Percentiles rank a stretch among this genome's conserved stretches.
Conservation (phyloP, 2,329 filamentous ascomycete species). For the Ophiognomonia clavigignenti-juglandacearum region DNA sequence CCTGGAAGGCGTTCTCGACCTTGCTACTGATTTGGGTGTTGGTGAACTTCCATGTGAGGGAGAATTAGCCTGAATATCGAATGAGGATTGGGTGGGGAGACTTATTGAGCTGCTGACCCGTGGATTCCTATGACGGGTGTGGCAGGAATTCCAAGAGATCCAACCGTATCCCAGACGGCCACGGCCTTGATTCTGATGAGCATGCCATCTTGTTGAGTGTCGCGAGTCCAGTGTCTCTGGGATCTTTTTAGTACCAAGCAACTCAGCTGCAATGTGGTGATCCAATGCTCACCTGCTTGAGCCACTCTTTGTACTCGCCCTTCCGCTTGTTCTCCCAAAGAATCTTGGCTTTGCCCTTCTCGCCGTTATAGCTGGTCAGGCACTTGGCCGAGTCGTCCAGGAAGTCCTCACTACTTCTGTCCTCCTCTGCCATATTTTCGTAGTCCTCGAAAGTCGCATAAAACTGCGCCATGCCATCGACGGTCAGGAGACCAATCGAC, state of each 20-base stretch:
- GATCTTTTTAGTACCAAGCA: background rate
- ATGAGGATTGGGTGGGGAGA: slow-evolving; percentile 4
- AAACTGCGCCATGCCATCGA: slow-evolving; percentile 36
- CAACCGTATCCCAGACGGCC: slow-evolving; percentile 48
- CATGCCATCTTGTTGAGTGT: slow-evolving; percentile 27
- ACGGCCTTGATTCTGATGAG: slow-evolving; percentile 39
- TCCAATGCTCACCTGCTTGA: slow-evolving; percentile 27
- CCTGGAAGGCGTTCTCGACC: slow-evolving; percentile 45
- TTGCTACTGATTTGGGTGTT: slow-evolving; percentile 37
- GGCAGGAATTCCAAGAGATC: slow-evolving; percentile 38
- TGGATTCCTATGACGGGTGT: slow-evolving; percentile 32
- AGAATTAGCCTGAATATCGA: too few species aligned
- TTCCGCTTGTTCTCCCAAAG: slow-evolving; percentile 30
- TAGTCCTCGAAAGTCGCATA: slow-evolving; percentile 36
- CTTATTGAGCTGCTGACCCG: slow-evolving; percentile 31
- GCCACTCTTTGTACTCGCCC: slow-evolving; percentile 29
- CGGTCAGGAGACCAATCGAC: slow-evolving; percentile 35
- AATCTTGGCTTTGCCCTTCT: slow-evolving; percentile 25
- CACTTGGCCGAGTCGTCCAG: slow-evolving; percentile 17
- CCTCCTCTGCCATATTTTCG: slow-evolving; percentile 25
- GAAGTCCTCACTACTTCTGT: slow-evolving; percentile 20
- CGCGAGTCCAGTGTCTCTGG: slow-evolving; percentile 29
- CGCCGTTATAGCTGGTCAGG: slow-evolving; percentile 21
- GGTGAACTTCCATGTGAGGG: slow-evolving; percentile 32
- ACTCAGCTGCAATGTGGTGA: too few species aligned